Evolutionary conservation across 2,329 filamentous ascomycete genomes (phyloP).

Genomic region (Alternaria tenuissima): DNA sequence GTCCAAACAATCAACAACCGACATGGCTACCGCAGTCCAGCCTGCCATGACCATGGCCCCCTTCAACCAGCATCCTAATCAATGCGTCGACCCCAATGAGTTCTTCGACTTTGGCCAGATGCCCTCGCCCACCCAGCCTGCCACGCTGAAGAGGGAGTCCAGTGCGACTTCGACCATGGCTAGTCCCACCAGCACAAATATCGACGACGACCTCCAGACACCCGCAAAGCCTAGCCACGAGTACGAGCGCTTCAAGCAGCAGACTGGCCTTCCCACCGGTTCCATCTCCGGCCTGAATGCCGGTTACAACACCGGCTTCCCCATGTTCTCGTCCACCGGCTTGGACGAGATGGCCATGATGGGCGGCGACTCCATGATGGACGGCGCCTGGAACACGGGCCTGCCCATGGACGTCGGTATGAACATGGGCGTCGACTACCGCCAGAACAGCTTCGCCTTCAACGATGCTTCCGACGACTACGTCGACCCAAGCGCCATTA

Average conservation of each 20-base stretch:
- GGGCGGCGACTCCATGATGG: conserved; percentile 60
- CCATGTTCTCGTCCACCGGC: conserved; percentile 66
- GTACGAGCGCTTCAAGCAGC: conserved; percentile 94
- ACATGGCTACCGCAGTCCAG: conserved; percentile 49
- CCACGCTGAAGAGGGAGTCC: conserved; percentile 59
- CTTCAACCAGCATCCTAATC: conserved; percentile 43
- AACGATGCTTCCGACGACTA: conserved; percentile 59
- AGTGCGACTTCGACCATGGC: conserved; percentile 63
- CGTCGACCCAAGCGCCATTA: conserved; percentile 78
- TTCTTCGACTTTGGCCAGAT: conserved; percentile 67
- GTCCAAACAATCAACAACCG: conserved; percentile 21
- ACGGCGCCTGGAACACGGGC: conserved; percentile 63
- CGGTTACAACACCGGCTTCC: conserved; percentile 50
- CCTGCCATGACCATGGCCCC: conserved; percentile 48
- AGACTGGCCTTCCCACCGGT: conserved; percentile 89
- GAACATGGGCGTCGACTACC: conserved; percentile 72
- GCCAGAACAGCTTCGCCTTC: conserved; percentile 70
- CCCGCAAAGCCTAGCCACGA: conserved; percentile 88
- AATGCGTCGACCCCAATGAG: conserved; percentile 53
- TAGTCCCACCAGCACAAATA: conserved; percentile 61
- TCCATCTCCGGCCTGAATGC: conserved; percentile 82
- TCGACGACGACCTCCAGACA: conserved; percentile 63
- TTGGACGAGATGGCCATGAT: conserved; percentile 72
- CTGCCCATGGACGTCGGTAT: conserved; percentile 63
- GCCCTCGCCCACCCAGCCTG: conserved; percentile 65